Base-by-base conservation (phyloP, 2,329 filamentous ascomycete genomes). In the Diaporthe humulicola region DNA sequence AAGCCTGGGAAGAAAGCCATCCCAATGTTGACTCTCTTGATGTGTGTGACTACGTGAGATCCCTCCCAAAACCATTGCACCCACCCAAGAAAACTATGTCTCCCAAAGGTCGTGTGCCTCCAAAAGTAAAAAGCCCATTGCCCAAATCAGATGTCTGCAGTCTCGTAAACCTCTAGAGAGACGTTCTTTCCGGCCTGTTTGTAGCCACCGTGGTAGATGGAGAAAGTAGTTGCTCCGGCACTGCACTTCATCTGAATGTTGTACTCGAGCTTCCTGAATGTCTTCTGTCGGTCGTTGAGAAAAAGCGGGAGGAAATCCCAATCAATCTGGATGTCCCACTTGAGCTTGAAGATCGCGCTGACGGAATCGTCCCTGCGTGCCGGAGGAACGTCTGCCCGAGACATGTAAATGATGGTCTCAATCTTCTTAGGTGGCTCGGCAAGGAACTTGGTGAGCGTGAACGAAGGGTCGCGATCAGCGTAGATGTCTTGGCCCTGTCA, bases 181-280 rank as follows among this genome's bases (percentile, higher is more conserved):
- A 79, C 76, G 42, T 78, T 70, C 70, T 75, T 76, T 2, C 71
- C 70, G 0, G 75, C 77, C 25, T 75, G 74, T 5, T 75, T 70
- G 33, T 72, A 74, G 7, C 73, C 75, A 0, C 75, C 60, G 38
- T 77, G 76, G 8, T 77, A 73, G 12, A 79, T 58, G 2, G 73
- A 67, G 45, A 79, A 78, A 25, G 75, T 73, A 0, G 74, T 45
- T 1, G 71, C 71, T 3, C 76, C 75, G 0, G 71, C 76, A 10
- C n/a, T 60, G 64, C 71, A 76, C 0, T 57, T 73, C 77, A 79
- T 79, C 54, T 77, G 66, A 3, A 76, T 25, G 0, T 58, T 56
- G 52, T 45, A 79, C 0, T 70, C 9, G 0, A 80, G 38, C 3
- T 54, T 3, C n/a, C 57, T 60, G 52, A 66, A 78, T 0, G 72